Conservation (phyloP, 495 filamentous ascomycete species). For the Penicillium paradoxum region DNA sequence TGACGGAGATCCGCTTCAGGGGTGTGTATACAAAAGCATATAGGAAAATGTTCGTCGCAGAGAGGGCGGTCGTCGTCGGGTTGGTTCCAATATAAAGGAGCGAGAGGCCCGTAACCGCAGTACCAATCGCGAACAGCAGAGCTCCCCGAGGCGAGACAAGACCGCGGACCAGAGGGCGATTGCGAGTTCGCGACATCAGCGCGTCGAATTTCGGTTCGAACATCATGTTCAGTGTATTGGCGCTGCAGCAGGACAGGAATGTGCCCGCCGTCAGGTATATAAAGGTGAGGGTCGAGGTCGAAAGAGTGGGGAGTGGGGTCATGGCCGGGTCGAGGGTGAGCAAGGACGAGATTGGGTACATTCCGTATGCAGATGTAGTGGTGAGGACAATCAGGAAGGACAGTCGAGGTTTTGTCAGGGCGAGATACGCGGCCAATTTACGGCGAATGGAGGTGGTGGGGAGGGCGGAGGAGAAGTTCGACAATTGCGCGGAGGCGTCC, state of each 20-base stretch:
- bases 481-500: conserved; percentile 79
- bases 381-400: conserved; percentile 88
- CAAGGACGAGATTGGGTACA: conserved; percentile 72
- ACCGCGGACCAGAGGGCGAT: conserved; percentile 80
- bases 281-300: conserved; percentile 81
- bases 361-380: conserved; percentile 84
- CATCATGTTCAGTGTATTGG: conserved; percentile 96
- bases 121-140: conserved; percentile 67
- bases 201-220: conserved; percentile 88
- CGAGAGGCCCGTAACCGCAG: conserved; percentile 59
- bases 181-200: conserved; percentile 85
- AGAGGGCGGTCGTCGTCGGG: conserved; percentile 83
- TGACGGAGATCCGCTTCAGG: conserved; percentile 75
- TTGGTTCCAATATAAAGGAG: conserved; percentile 86
- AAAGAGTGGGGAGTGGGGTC: conserved; percentile 74
- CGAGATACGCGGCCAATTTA: conserved; percentile 75
- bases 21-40: conserved; percentile 94
- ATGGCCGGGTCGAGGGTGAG: conserved; percentile 54
- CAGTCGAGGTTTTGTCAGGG: conserved; percentile 89
- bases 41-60: conserved; percentile 75
- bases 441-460: conserved; percentile 69
- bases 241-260: conserved; percentile 74
- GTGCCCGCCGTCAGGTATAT: conserved; percentile 89
- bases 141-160: conserved; percentile 74
- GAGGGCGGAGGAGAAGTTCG: conserved; percentile 61